Base-by-base conservation (phyloP, 805 yeast genomes). In the Cyberlindnera bimundalis region DNA sequence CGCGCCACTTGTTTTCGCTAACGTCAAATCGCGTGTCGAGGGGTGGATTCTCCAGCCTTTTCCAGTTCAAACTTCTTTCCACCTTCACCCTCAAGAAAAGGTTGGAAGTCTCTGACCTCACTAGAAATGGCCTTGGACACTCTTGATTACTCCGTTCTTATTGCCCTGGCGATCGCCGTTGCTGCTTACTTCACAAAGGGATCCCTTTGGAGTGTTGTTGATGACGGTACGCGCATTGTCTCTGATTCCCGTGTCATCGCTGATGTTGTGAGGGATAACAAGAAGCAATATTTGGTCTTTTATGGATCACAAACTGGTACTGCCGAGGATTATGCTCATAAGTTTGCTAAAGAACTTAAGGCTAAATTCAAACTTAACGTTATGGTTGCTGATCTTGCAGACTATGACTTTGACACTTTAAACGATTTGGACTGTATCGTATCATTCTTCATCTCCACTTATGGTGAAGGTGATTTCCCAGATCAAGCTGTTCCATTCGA, bases 391-490 rank as follows among this genome's bases (percentile, higher is more conserved):
- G 98, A 91, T 63, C 73, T 89, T 37, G 95, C 90, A 31, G 91
- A 86, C 57, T 89, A 81, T 58, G 97, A 91, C 51, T 84, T 73
- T 56, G 96, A 89, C 30, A 79, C 77, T 48, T 69, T 93, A 40
- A 79, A 78, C 55, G 76, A 76, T 36, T 63, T 91, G 47, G 75
- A 76, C 45, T 68, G 76, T 40, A 66, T 76, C n/a, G 79, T 79
- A 16, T 79, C 88, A 47, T 82, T 91, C 56, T 73, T 91, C 58
- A 71, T 89, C 67, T 93, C 98, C 24, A 88, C 96, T 10, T 93
- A 93, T 56, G 99, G 99, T 53, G 99, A 91, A 67, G 99, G 99
- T 59, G 99, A 91, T 62, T 96, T 96, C 53, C 91, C 99, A 12
- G 99, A 91, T 62, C 86, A 87, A 54, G 93, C 97, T n/a, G 75